Percentiles rank a stretch among this genome's conserved stretches.
These are phyloP conservation scores for Plenodomus lindquistii DNA, from an alignment of 2,329 filamentous ascomycete genomes.

Conservation along the genomic window DNA sequence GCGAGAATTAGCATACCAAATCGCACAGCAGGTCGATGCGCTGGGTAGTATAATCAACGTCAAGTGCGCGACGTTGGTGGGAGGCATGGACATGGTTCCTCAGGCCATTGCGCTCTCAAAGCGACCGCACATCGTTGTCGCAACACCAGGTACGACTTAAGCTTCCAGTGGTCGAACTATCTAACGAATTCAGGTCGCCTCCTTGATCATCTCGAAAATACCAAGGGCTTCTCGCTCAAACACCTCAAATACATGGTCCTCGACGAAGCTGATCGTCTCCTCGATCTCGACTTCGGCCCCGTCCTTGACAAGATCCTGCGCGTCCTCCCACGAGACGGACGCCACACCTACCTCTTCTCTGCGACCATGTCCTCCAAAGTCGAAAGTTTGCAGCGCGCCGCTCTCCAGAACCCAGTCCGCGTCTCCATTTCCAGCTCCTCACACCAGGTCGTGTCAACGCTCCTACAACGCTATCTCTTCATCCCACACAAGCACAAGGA, in stretches of 20 bases:
- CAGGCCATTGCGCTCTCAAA: conserved; percentile 92
- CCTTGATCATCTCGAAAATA: conserved; percentile 93
- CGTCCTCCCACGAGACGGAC: conserved; percentile 67
- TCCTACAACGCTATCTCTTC: conserved; percentile 85
- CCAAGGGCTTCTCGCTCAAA: conserved; percentile 88
- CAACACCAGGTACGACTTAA: conserved; percentile 65
- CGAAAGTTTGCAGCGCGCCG: conserved; percentile 87
- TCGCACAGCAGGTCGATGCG: conserved; percentile 83
- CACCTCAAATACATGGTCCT: conserved; percentile 87
- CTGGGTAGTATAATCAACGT: conserved; percentile 88
- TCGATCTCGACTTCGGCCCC: conserved; percentile 93
- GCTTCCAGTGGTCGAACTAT: neutral
- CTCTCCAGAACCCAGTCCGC: conserved; percentile 78
- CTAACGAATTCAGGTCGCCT: conserved; percentile 62
- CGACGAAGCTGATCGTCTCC: conserved; percentile 89
- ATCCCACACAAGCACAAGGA: conserved; percentile 80
- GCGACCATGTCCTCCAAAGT: conserved; percentile 95
- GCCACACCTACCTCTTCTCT: conserved; percentile 79
- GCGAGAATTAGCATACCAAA: conserved; percentile 90
- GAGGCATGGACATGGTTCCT: conserved; percentile 93
- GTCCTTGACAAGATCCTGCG: conserved; percentile 92
- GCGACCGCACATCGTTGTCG: conserved; percentile 91
- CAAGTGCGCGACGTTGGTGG: conserved; percentile 82
- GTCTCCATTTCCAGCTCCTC: conserved; percentile 81
- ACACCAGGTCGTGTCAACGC: conserved; percentile 88